Conservation (phyloP, 148 eudicot species). For the Rhododendron mucronatum region DNA sequence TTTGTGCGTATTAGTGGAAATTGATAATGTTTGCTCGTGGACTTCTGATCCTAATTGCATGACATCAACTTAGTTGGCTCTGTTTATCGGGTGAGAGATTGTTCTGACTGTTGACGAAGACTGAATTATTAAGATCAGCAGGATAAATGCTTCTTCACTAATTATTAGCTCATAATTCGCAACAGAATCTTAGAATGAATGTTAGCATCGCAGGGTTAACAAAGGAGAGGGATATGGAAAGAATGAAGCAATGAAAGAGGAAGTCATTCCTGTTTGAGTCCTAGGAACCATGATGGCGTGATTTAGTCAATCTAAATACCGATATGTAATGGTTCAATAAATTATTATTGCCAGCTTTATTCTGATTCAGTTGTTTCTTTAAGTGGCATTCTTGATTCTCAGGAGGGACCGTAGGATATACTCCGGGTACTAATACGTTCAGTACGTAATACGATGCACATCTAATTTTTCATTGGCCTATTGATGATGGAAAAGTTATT, state of each 20-base stretch:
- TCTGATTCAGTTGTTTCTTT: not conserved
- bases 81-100: not conserved
- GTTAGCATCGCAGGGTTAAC: too few relatives aligned
- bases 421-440: too few relatives aligned
- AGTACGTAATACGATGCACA: not conserved
- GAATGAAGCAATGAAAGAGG: too few relatives aligned
- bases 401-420: not conserved
- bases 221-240: too few relatives aligned
- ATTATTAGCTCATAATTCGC: not conserved
- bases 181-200: not conserved
- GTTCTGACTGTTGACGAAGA: not conserved
- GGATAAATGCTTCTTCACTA: not conserved
- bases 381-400: not conserved
- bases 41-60: not conserved
- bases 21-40: not conserved
- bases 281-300: not conserved
- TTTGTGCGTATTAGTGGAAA: too few relatives aligned
- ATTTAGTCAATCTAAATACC: not conserved
- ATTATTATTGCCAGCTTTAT: not conserved
- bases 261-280: not conserved
- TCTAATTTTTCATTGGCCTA: not conserved
- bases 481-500: not conserved
- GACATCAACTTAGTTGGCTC: not conserved
- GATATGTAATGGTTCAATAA: too few relatives aligned
- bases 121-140: not conserved